These are phyloP conservation scores for Pulveroboletus sp. DNA, from an alignment of 768 basidiomycete genomes.

Conservation along the genomic window DNA sequence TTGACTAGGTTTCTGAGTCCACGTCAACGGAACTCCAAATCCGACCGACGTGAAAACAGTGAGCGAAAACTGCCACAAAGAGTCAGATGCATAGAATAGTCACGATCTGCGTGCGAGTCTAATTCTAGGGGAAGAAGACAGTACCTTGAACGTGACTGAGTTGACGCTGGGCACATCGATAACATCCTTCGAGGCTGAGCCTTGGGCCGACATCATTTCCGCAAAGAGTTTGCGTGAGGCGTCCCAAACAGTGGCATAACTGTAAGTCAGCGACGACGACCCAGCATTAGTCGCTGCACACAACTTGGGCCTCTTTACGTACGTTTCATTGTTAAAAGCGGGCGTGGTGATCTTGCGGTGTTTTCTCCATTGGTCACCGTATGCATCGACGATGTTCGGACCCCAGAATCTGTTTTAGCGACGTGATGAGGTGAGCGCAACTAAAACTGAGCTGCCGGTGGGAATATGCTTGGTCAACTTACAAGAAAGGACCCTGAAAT, in stretches of 20 bases:
- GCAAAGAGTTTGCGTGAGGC: conserved; percentile 7
- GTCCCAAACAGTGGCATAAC: conserved; percentile 15
- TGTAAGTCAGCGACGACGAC: neutral
- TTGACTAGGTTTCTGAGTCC: conserved; percentile 4
- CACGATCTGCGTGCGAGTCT: neutral
- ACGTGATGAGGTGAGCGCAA: neutral
- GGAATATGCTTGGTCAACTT: neutral
- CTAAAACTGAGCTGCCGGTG: neutral
- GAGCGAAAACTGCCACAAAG: conserved; percentile 11
- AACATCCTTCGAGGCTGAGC: conserved; percentile 8
- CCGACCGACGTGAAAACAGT: conserved; percentile 17
- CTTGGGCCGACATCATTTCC: conserved; percentile 12
- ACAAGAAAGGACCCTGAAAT: neutral
- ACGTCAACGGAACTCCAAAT: conserved; percentile 16
- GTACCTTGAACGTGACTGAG: conserved; percentile 7
- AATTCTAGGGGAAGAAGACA: no score
- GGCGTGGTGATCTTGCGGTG: conserved; percentile 15
- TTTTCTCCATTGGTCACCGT: conserved; percentile 16
- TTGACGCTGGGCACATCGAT: conserved; percentile 11
- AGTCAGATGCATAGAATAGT: neutral
- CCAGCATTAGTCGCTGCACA: neutral
- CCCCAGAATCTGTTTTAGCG: conserved; percentile 15
- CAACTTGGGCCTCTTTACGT: neutral
- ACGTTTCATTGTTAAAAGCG: conserved; percentile 21
- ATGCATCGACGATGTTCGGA: conserved; percentile 11